Evolutionary conservation across 2,329 filamentous ascomycete genomes (phyloP).

Genomic region (Colletotrichum echinochloae): DNA sequence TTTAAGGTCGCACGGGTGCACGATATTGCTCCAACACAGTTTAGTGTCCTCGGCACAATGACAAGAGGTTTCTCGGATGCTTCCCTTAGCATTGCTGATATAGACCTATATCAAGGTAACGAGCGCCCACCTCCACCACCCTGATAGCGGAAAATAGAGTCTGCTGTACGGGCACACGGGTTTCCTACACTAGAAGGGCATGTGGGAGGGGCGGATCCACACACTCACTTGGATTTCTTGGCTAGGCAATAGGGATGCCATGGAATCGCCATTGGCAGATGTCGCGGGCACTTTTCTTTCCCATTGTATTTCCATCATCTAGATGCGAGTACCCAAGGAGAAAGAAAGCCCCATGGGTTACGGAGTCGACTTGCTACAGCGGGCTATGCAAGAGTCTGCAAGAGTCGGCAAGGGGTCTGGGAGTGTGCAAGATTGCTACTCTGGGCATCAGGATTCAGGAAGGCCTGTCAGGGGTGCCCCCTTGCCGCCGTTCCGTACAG

Average conservation of each 20-base stretch:
- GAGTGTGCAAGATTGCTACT: neutral
- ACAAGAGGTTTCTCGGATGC: too few relatives aligned
- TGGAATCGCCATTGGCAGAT: neutral
- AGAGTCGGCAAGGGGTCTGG: too few relatives aligned
- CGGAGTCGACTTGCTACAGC: slow-evolving; percentile 26
- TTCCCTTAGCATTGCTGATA: slow-evolving; percentile 19
- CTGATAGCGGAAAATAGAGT: neutral
- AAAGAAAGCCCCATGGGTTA: neutral
- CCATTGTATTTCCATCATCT: too few relatives aligned
- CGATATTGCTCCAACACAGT: too few relatives aligned
- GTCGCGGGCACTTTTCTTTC: neutral
- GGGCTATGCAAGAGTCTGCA: neutral
- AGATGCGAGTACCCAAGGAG: neutral
- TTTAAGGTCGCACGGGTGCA: too few relatives aligned
- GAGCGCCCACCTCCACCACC: neutral
- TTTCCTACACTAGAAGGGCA: too few relatives aligned
- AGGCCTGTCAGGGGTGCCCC: slow-evolving; percentile 16
- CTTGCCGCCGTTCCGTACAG: slow-evolving; percentile 4
- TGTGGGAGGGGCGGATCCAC: neutral
- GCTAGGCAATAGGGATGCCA: neutral
- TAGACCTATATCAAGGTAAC: neutral
- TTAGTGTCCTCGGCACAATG: too few relatives aligned
- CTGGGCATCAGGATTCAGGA: neutral
- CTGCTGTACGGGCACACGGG: neutral
- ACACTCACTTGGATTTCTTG: too few relatives aligned